Percentiles rank a stretch among this genome's conserved stretches.
These are phyloP conservation scores for Wickerhamomyces hampshirensis DNA, from an alignment of 805 yeast genomes.

Conservation along the genomic window DNA sequence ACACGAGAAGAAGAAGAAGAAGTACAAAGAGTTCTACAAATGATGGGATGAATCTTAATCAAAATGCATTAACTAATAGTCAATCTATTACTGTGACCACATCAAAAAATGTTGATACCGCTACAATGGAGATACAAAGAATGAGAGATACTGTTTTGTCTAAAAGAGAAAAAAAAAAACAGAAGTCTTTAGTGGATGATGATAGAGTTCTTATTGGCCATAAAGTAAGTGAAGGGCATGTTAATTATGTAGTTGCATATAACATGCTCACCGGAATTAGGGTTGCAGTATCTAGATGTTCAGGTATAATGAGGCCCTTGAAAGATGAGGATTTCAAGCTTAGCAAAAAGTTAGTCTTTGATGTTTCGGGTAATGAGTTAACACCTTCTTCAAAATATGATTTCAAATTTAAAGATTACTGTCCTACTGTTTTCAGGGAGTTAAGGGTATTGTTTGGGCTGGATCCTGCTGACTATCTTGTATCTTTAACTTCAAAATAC, in stretches of 20 bases:
- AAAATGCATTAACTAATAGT: background rate
- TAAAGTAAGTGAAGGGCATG: conserved; percentile 88
- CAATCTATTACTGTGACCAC: background rate
- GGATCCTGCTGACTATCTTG: conserved; percentile 93
- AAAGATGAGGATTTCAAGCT: conserved; percentile 64
- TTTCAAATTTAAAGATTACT: conserved; percentile 93
- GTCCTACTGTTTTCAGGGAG: conserved; percentile 91
- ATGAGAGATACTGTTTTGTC: conserved; percentile 44
- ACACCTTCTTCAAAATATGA: conserved; percentile 94
- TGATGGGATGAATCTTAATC: no score
- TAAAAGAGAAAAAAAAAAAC: conserved; percentile 34
- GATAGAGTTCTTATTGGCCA: conserved; percentile 69
- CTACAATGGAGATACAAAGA: conserved; percentile 41
- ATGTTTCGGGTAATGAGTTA: conserved; percentile 77
- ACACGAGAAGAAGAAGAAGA: conserved; percentile 17
- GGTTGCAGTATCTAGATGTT: conserved; percentile 88
- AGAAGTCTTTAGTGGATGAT: conserved; percentile 40
- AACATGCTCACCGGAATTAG: conserved; percentile 97
- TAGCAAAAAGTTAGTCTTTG: conserved; percentile 80
- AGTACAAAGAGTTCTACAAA: conserved; percentile 8
- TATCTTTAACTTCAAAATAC: conserved; percentile 89
- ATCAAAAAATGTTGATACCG: conserved; percentile 28
- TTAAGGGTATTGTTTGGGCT: conserved; percentile 74
- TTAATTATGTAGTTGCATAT: conserved; percentile 89
- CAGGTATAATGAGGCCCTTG: conserved; percentile 75